These are phyloP conservation scores for Cordyceps farinosa DNA, from an alignment of 2,329 filamentous ascomycete species.

Conservation along the genomic window DNA sequence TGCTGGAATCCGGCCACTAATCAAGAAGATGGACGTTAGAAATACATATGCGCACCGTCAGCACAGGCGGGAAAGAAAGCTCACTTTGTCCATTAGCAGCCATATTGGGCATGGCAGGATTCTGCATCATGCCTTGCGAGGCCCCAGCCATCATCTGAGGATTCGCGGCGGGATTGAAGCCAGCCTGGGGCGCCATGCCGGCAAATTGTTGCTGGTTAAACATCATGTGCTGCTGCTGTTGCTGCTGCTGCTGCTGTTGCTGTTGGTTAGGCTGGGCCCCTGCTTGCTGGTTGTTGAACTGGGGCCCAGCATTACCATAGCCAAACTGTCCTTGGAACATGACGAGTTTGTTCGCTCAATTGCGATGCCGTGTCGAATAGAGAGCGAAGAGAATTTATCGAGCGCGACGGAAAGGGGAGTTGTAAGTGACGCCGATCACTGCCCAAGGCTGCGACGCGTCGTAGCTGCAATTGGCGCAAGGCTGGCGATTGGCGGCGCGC, in stretches of 20 bases:
- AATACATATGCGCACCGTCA: slow-evolving; percentile 4
- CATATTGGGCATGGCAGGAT: slow-evolving; percentile 57
- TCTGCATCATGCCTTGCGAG: slow-evolving; percentile 61
- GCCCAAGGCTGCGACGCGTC: slow-evolving; percentile 13
- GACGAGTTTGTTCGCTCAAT: background rate
- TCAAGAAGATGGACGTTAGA: background rate
- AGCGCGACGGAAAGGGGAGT: background rate
- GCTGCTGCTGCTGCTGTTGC: slow-evolving; percentile 32
- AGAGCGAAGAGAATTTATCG: background rate
- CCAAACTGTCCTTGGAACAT: slow-evolving; percentile 18
- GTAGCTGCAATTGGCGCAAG: slow-evolving; percentile 9
- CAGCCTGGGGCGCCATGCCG: slow-evolving; percentile 48
- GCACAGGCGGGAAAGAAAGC: slow-evolving; percentile 24
- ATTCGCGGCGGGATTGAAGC: slow-evolving; percentile 49
- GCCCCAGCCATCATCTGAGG: slow-evolving; percentile 54
- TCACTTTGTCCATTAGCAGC: slow-evolving; percentile 58
- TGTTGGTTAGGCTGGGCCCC: slow-evolving; percentile 26
- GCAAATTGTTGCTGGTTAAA: slow-evolving; percentile 49
- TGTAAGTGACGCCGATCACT: background rate
- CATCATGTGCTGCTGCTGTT: slow-evolving; percentile 35
- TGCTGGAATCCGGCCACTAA: slow-evolving; percentile 57
- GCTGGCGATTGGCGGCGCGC: background rate
- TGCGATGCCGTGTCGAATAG: background rate
- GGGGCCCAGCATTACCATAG: slow-evolving; percentile 18
- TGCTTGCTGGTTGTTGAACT: slow-evolving; percentile 22